Base-by-base conservation (phyloP, 768 basidiomycete genomes). In the Phylloporus sp. region DNA sequence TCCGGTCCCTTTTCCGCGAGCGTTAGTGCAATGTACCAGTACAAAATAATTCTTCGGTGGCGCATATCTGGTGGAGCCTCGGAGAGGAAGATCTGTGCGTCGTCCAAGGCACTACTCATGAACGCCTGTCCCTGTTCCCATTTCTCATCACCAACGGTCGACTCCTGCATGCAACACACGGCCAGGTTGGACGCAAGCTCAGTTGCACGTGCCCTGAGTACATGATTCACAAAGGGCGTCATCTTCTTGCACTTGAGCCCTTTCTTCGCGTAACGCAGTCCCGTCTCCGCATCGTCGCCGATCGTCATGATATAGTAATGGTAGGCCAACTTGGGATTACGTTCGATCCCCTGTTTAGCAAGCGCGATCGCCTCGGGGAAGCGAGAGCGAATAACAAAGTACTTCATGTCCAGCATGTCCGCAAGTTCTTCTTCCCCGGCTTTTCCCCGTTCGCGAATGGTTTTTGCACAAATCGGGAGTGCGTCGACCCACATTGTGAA, bases 341-440 rank as follows among this genome's bases (percentile, higher is more conserved):
- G 76, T 50, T 74, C 60, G 28, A 84, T 60, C 1, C 69, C 73
- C 28, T 69, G 67, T 46, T 71, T 68, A 1, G 80, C 81, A 6
- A 73, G 55, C 11, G 58, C 59, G 38, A 75, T 66, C 2, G 81
- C 80, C 11, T 80, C 75, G 5, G 68, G 59, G 26, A 79, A 63
- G 23, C 75, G 73, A 18, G 68, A 63, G 42, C 67, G 71, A 62
- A 81, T 72, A 58, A 84, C 74, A 43, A 60, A 53, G 57, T 63
- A 79, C 57, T 85, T 84, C 66, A 82, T 75, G 26, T 84, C 81
- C 23, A 86, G 60, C 50, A 85, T 78, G 57, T 84, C 81, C 0
- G 82, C 83, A 11, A 70, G 53, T 57, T 84, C 80, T 18, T 46
- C 60, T 45, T 82, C 77, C 5, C 55, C 54, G 0, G 70, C 57